Evolutionary conservation across 2,329 filamentous ascomycete genomes (phyloP).

Genomic region (Apiospora phragmitis): DNA sequence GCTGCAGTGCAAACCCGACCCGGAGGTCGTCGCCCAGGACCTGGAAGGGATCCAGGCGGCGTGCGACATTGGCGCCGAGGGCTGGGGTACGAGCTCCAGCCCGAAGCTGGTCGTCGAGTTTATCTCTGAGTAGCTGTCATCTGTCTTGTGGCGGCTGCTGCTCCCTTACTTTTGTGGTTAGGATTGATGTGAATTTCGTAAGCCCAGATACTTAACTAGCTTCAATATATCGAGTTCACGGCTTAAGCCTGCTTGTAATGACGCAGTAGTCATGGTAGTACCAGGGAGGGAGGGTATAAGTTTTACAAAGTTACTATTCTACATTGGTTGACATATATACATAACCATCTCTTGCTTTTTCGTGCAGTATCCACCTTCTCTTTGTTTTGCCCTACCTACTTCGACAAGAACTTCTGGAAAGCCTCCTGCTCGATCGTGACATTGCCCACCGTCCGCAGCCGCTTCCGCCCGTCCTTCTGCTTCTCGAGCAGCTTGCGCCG

Average conservation of each 20-base stretch:
- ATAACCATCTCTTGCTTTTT: background rate
- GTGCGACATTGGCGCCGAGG: background rate
- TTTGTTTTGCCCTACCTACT: constrained; percentile 44
- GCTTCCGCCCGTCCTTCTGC: constrained; percentile 94
- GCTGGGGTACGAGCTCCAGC: background rate
- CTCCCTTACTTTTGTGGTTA: background rate
- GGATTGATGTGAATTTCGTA: no score
- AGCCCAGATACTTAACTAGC: background rate
- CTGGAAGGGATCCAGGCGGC: constrained; percentile 39
- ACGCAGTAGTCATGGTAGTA: background rate
- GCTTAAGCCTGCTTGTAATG: no score
- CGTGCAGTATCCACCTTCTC: background rate
- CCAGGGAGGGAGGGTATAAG: background rate
- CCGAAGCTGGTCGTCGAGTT: constrained; percentile 6
- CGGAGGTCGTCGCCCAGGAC: constrained; percentile 40
- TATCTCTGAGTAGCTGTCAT: background rate
- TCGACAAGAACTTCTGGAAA: constrained; percentile 91
- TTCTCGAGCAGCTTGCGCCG: constrained; percentile 89
- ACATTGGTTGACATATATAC: background rate
- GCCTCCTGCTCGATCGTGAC: constrained; percentile 95
- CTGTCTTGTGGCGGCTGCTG: background rate
- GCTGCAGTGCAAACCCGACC: constrained; percentile 40
- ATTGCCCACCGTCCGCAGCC: constrained; percentile 79
- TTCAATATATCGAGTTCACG: background rate
- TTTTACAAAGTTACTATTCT: background rate